Evolutionary conservation across 257 asterid genomes (phyloP), one percentile per base, ranked within the genome.

Genomic region (Echium plantagineum): DNA sequence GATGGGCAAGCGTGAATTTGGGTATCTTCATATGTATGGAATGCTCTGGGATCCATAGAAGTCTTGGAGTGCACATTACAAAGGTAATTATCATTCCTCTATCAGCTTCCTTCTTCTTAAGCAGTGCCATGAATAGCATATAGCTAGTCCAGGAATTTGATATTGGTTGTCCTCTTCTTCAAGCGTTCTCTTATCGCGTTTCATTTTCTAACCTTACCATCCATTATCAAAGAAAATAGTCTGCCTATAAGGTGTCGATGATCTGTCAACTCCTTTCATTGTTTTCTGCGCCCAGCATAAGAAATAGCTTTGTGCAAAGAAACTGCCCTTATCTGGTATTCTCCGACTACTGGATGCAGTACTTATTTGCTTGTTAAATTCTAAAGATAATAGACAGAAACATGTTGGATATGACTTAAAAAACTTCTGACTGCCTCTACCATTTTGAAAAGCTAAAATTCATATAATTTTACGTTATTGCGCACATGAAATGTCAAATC

Each of bases 1-100:
- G 82, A 63, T 77, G 82, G 82, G 77, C 82, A 28, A 77, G 82
- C 24, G 77, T 77, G 68, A 77, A 77, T 62, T 57, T 77, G 5
- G 82, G 82, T 32, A 73, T 77, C 59, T 77, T 77, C 65, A 71
- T 77, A 58, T 77, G 82, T 66, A 53, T 77, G 72, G 79, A 73
- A 16, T 77, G 82, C 61, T 77, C 79, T 5, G 82, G 79, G 42
- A 61, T 73, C 62, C 82, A 73, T 66, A 67, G 79, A 68, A 60
- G 82, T 57, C 79, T 77, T 21, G 79, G 82, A 31, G 82, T 77
- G 55, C 82, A 77, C 62, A 73, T 77, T 66, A 69, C 82, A 64
- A 77, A 73, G 82, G 82, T 76, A 26, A 19, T 53, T n/a, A 42
- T 17, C 22, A 19, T 53, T 53, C 3, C 22, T 53, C 15, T 53